phyloP scores from a whole-genome alignment of 331 rosid species.

The Quercus lobata region DNA sequence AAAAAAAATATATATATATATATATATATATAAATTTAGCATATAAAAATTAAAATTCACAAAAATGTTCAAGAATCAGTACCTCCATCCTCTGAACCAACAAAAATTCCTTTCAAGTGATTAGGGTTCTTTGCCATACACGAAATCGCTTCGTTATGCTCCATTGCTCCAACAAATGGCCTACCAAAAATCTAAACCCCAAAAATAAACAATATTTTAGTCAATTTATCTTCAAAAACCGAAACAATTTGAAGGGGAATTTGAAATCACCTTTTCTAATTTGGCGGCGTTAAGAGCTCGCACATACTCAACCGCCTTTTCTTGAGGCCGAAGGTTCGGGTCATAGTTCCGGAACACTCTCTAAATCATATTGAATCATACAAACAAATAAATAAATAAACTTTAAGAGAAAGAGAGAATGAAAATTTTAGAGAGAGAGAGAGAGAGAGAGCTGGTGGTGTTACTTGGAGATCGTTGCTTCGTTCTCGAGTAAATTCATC shows the following conservation, averaged over 20 bases:
- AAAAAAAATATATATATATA: no score
- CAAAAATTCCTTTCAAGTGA: conserved; percentile 78
- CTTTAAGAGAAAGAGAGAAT: background rate
- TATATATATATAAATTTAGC: no score
- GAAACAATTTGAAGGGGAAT: background rate
- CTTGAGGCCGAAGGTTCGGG: conserved; percentile 75
- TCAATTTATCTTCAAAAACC: background rate
- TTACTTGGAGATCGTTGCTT: conserved; percentile 89
- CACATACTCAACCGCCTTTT: conserved; percentile 84
- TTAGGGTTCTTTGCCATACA: conserved; percentile 81
- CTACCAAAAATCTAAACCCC: conserved; percentile 72
- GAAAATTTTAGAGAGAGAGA: background rate
- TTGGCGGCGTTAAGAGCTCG: conserved; percentile 91
- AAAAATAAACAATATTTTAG: background rate
- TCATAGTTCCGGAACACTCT: conserved; percentile 85
- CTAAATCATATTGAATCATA: conserved; percentile 26
- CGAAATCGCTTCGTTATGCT: conserved; percentile 74
- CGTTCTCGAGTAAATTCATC: conserved; percentile 91
- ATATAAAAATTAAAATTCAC: background rate
- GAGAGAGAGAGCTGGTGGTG: background rate
- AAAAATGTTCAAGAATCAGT: background rate
- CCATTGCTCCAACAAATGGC: conserved; percentile 95
- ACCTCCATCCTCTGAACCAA: conserved; percentile 99
- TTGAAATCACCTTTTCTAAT: conserved; percentile 59
- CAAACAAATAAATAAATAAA: background rate